Conservation (phyloP, 352 stramenopile genomes). For the Globisporangium acanthophoron region DNA sequence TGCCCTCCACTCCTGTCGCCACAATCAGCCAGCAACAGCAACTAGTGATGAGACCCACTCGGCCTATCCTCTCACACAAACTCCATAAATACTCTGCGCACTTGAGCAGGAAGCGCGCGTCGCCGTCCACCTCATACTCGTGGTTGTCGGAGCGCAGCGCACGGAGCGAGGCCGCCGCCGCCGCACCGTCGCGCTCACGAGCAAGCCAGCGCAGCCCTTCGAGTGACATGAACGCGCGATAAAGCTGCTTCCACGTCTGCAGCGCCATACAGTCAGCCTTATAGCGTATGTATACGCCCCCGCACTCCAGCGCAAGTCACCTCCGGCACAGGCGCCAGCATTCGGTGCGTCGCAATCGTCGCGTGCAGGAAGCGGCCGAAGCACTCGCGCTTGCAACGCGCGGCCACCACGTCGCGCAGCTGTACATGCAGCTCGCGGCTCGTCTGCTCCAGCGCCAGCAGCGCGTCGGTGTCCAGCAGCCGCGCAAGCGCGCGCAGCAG, state of each 20-base stretch:
- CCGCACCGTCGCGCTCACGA: slow-evolving; percentile 34
- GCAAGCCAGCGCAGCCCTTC: slow-evolving; percentile 33
- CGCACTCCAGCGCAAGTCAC: slow-evolving; percentile 7
- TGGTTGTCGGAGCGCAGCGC: slow-evolving; percentile 66
- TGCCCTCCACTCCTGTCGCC: slow-evolving; percentile 50
- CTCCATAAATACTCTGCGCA: slow-evolving; percentile 5
- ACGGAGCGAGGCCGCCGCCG: slow-evolving; percentile 45
- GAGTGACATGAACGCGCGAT: slow-evolving; percentile 40
- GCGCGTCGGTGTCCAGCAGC: slow-evolving; percentile 27
- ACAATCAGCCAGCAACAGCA: not conserved
- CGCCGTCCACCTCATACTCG: slow-evolving; percentile 47
- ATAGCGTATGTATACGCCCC: not conserved
- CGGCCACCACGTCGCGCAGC: slow-evolving; percentile 15
- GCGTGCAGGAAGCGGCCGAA: slow-evolving; percentile 50
- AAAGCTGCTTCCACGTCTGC: slow-evolving; percentile 55
- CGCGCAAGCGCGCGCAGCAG: slow-evolving; percentile 27
- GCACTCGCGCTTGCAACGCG: slow-evolving; percentile 61
- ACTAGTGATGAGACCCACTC: not conserved
- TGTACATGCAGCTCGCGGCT: slow-evolving; percentile 10
- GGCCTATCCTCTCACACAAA: not conserved
- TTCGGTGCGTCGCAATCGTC: slow-evolving; percentile 61
- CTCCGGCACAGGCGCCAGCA: slow-evolving; percentile 44
- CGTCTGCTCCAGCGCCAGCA: slow-evolving; percentile 36
- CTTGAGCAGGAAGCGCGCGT: slow-evolving; percentile 35
- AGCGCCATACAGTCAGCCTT: not conserved